A percentile compares a stretch with the other conserved stretches of the same genome.
Conservation (phyloP, 495 filamentous ascomycete species). For the Tuber indicum region DNA sequence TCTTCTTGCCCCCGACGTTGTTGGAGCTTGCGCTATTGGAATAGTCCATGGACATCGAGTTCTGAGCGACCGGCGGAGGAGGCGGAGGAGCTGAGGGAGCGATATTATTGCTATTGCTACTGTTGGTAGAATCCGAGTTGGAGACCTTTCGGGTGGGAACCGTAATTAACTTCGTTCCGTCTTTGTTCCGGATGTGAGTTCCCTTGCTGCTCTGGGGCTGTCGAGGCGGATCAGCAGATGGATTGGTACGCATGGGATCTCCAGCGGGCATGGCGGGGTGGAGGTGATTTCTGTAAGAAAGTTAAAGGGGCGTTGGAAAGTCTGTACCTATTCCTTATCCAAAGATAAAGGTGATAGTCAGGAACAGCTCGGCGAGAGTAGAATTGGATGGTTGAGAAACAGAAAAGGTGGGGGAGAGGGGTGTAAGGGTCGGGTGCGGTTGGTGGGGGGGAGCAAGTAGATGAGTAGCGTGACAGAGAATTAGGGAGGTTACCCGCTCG, state of each 20-base stretch:
- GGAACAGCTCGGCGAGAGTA: not conserved
- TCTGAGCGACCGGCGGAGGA: constrained; percentile 31
- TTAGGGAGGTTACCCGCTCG: constrained; percentile 34
- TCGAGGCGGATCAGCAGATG: constrained; percentile 38
- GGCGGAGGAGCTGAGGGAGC: constrained; percentile 28
- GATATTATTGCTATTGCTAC: constrained; percentile 24
- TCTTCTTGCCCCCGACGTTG: constrained; percentile 38
- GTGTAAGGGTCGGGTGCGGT: constrained; percentile 17
- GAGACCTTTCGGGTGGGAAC: constrained; percentile 53
- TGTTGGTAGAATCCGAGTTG: constrained; percentile 47
- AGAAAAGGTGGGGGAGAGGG: constrained; percentile 32
- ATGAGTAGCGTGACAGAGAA: constrained; percentile 15
- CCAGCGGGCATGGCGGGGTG: constrained; percentile 42
- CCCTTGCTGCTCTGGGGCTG: constrained; percentile 44
- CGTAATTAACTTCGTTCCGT: constrained; percentile 62
- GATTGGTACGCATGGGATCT: constrained; percentile 36
- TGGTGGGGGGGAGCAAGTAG: constrained; percentile 8
- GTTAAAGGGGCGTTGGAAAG: constrained; percentile 2
- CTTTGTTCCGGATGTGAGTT: constrained; percentile 51
- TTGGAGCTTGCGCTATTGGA: constrained; percentile 39
- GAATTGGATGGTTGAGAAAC: constrained; percentile 18
- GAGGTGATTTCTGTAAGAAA: constrained; percentile 20
- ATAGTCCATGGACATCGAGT: constrained; percentile 39
- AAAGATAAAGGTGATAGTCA: not conserved
- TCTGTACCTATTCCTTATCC: constrained; percentile 4